Percentiles rank a stretch among this genome's conserved stretches.
phyloP scores from a whole-genome alignment of 129 eudicot species.

The Flaveria brownii region DNA sequence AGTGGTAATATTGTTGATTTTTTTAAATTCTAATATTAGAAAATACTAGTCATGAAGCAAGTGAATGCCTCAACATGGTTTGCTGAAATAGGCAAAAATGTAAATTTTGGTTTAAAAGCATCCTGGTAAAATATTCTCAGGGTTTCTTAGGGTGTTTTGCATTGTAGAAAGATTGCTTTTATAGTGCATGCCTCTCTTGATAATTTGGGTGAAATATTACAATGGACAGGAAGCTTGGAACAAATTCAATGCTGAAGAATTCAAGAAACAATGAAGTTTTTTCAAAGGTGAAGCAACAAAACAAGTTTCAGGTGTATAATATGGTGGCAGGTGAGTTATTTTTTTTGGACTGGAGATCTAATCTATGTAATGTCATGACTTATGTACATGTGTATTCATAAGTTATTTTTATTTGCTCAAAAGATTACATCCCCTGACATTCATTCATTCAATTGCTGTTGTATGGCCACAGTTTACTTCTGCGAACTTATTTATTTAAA shows the following conservation, averaged over 20 bases:
- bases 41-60: no score
- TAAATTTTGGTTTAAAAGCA: no score
- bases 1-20: no score
- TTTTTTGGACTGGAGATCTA: conserved; percentile 25
- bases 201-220: not conserved
- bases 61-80: no score
- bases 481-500: no score
- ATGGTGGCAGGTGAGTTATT: conserved; percentile 27
- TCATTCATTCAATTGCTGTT: not conserved
- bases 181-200: not conserved
- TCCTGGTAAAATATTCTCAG: no score
- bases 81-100: no score
- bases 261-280: conserved; percentile 44
- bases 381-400: conserved; percentile 25
- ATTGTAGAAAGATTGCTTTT: not conserved
- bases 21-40: no score
- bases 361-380: conserved; percentile 17
- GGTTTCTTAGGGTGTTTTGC: not conserved
- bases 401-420: not conserved
- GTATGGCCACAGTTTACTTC: not conserved
- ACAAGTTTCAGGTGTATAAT: conserved; percentile 32
- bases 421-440: not conserved
- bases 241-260: conserved; percentile 78
- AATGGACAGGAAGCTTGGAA: conserved; percentile 78
- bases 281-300: conserved; percentile 11